phyloP scores from a whole-genome alignment of 805 yeast genomes.

The Kodamaea neixiangensis region DNA sequence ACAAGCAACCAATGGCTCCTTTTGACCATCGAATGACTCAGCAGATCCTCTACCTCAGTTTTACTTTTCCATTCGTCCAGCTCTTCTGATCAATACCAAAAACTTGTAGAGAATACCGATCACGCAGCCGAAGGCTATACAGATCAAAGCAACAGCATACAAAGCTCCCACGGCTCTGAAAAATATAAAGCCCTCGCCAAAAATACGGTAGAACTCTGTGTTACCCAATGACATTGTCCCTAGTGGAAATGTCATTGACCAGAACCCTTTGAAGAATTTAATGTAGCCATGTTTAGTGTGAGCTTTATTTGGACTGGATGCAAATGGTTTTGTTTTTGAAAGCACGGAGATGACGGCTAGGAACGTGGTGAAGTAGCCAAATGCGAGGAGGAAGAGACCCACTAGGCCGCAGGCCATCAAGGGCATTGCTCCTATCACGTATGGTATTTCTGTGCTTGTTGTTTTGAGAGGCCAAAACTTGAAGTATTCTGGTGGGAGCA shows the following conservation, averaged over 20 bases:
- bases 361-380: conserved; percentile 55
- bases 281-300: conserved; percentile 22
- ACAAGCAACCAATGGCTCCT: too few relatives aligned
- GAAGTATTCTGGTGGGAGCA: conserved; percentile 6
- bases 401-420: conserved; percentile 21
- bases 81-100: background rate
- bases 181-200: conserved; percentile 44
- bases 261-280: conserved; percentile 35
- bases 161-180: conserved; percentile 65
- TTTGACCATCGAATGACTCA: too few relatives aligned
- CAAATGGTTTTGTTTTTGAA: conserved; percentile 46
- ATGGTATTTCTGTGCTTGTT: background rate
- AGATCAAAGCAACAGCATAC: conserved; percentile 54
- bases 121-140: conserved; percentile 39
- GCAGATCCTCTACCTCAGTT: background rate
- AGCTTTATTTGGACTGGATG: conserved; percentile 25
- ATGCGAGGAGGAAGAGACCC: conserved; percentile 49
- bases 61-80: background rate
- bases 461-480: conserved; percentile 2
- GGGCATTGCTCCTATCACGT: conserved; percentile 2
- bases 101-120: conserved; percentile 26
- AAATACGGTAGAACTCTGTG: conserved; percentile 43
- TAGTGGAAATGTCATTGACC: conserved; percentile 92
- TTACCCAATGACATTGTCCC: conserved; percentile 71
- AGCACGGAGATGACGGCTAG: conserved; percentile 35